A percentile compares a stretch with the other conserved stretches of the same genome.
phyloP scores from a whole-genome alignment of 2,329 filamentous ascomycete genomes.

The Chaetomiaceae sp. region DNA sequence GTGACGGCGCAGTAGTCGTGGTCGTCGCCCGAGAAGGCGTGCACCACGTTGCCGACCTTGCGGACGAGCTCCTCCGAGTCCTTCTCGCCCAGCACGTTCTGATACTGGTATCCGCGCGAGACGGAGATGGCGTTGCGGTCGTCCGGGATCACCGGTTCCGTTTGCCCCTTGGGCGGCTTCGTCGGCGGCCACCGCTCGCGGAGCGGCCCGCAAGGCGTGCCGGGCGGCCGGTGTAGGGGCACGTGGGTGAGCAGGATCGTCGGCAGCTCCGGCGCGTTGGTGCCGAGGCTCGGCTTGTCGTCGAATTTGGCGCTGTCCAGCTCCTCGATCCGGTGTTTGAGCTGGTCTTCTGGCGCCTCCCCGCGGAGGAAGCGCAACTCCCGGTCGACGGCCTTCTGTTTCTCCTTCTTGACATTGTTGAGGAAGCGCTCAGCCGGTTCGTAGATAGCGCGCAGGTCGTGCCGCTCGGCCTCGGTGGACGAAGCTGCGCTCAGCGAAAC shows the following conservation, averaged over 20 bases:
- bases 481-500: conserved; percentile 75
- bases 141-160: conserved; percentile 50
- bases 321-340: conserved; percentile 55
- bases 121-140: conserved; percentile 74
- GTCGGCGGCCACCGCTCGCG: conserved; percentile 78
- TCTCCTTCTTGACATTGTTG: conserved; percentile 55
- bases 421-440: conserved; percentile 72
- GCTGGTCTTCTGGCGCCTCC: conserved; percentile 47
- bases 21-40: conserved; percentile 92
- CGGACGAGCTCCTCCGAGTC: conserved; percentile 71
- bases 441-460: conserved; percentile 60
- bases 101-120: conserved; percentile 82
- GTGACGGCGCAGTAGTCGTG: conserved; percentile 94
- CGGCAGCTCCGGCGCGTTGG: conserved; percentile 60
- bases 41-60: conserved; percentile 72
- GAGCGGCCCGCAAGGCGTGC: conserved; percentile 79
- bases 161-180: conserved; percentile 53
- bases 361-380: conserved; percentile 63
- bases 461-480: conserved; percentile 43
- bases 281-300: conserved; percentile 34
- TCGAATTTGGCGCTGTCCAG: conserved; percentile 42
- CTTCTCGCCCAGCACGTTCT: conserved; percentile 77
- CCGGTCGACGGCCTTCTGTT: conserved; percentile 60
- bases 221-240: conserved; percentile 73
- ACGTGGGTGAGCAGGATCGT: conserved; percentile 88